Conservation (phyloP, 345 rosid genomes). For the Moricandia arvensis region DNA sequence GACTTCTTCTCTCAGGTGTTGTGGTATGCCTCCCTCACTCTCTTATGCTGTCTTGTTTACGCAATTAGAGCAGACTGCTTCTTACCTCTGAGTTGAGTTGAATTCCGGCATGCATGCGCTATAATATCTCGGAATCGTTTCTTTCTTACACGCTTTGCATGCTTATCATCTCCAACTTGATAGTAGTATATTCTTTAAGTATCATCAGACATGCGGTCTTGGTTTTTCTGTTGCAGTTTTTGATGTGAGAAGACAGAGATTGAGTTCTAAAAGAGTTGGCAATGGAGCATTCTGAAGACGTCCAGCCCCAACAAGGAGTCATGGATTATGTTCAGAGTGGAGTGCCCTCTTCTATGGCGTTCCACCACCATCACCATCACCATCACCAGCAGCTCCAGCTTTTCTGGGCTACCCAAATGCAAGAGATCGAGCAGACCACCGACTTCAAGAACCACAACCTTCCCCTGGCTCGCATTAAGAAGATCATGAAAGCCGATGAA, state of each 20-base stretch:
- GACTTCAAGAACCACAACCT: conserved; percentile 62
- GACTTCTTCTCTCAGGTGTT: neutral
- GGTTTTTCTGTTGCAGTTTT: neutral
- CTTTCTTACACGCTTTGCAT: neutral
- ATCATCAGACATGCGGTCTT: neutral
- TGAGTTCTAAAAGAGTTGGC: neutral
- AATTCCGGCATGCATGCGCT: neutral
- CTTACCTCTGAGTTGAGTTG: neutral
- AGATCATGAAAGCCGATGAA: conserved; percentile 67
- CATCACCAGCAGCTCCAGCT: conserved; percentile 56
- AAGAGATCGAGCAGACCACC: conserved; percentile 48
- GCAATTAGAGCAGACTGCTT: neutral
- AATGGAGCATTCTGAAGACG: conserved; percentile 30
- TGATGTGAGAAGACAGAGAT: neutral
- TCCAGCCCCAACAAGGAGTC: conserved; percentile 43
- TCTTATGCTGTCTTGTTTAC: neutral
- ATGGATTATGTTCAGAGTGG: conserved; percentile 42
- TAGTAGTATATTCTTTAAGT: neutral
- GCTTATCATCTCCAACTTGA: neutral
- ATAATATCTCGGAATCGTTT: neutral
- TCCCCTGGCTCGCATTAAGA: conserved; percentile 58
- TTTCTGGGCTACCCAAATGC: conserved; percentile 60
- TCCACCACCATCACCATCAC: conserved; percentile 54
- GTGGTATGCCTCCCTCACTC: neutral
- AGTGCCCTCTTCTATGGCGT: conserved; percentile 25